Conservation (phyloP, 345 rosid genomes). For the Arabidopsis suecica region DNA sequence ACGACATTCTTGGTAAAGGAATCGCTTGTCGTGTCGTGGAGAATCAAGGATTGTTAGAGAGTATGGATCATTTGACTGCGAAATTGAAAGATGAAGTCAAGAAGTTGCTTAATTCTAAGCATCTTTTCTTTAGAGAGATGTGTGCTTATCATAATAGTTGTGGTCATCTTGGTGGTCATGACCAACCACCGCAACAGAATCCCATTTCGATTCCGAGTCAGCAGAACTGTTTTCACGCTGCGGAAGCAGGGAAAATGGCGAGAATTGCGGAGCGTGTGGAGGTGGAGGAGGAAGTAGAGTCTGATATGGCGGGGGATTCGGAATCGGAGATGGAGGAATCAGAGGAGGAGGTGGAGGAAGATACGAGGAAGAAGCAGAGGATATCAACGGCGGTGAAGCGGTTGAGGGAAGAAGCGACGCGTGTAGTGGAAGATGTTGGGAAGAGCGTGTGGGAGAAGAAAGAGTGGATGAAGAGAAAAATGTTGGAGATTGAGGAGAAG, state of each 20-base stretch:
- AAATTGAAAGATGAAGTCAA: constrained; percentile 86
- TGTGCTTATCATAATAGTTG: constrained; percentile 96
- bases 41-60: constrained; percentile 79
- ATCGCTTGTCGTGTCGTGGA: constrained; percentile 93
- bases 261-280: constrained; percentile 58
- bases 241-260: constrained; percentile 45
- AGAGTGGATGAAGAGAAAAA: constrained; percentile 74
- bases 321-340: constrained; percentile 55
- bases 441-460: constrained; percentile 85
- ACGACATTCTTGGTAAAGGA: constrained; percentile 91
- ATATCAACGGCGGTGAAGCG: constrained; percentile 53
- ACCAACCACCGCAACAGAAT: neutral
- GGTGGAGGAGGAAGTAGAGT: constrained; percentile 48
- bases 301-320: constrained; percentile 55
- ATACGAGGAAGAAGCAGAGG: constrained; percentile 48
- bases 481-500: constrained; percentile 75
- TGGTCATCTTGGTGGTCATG: constrained; percentile 55
- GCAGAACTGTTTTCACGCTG: constrained; percentile 60
- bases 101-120: constrained; percentile 88
- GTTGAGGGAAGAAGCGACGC: constrained; percentile 53
- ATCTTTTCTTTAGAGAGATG: constrained; percentile 94
- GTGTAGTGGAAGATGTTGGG: constrained; percentile 57
- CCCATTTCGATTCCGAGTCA: constrained; percentile 40
- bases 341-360: constrained; percentile 55
- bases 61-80: constrained; percentile 73